Percentiles rank a stretch among this genome's conserved stretches.
These are phyloP conservation scores for Phyllachora maydis DNA, from an alignment of 2,329 filamentous ascomycete species.

Conservation along the genomic window DNA sequence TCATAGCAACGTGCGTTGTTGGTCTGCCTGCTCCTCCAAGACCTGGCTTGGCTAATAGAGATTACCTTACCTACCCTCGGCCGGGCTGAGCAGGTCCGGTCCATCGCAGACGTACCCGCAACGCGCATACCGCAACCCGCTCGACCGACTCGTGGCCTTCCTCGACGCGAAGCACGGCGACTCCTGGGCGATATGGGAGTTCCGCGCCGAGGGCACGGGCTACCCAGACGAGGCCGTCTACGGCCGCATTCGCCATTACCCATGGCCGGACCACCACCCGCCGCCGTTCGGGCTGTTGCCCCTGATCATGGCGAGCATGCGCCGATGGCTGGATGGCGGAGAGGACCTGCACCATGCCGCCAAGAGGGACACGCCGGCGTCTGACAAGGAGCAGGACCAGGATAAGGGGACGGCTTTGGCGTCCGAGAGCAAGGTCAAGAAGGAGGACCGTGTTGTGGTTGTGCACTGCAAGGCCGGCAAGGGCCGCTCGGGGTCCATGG, in stretches of 20 bases:
- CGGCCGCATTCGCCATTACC: slow-evolving; percentile 69
- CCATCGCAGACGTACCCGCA: slow-evolving; percentile 80
- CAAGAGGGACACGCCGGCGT: slow-evolving; percentile 12
- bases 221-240: slow-evolving; percentile 87
- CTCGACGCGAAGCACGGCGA: slow-evolving; percentile 67
- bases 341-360: slow-evolving; percentile 6
- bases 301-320: slow-evolving; percentile 79
- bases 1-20: slow-evolving; percentile 38
- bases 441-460: slow-evolving; percentile 46
- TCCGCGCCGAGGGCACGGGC: slow-evolving; percentile 86
- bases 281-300: slow-evolving; percentile 82
- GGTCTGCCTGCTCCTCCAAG: slow-evolving; percentile 1
- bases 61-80: too few species aligned
- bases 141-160: slow-evolving; percentile 70
- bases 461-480: slow-evolving; percentile 98
- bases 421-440: slow-evolving; percentile 6
- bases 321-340: slow-evolving; percentile 54
- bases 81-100: slow-evolving; percentile 60
- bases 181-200: slow-evolving; percentile 95
- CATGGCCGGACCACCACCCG: slow-evolving; percentile 93
- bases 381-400: slow-evolving; percentile 1
- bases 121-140: slow-evolving; percentile 81
- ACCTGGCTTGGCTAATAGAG: too few species aligned
- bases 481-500: slow-evolving; percentile 72
- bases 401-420: too few species aligned